Percentiles rank a stretch among this genome's conserved stretches.
phyloP scores from a whole-genome alignment of 108 stramenopile species.

The Ochromonas danica region DNA sequence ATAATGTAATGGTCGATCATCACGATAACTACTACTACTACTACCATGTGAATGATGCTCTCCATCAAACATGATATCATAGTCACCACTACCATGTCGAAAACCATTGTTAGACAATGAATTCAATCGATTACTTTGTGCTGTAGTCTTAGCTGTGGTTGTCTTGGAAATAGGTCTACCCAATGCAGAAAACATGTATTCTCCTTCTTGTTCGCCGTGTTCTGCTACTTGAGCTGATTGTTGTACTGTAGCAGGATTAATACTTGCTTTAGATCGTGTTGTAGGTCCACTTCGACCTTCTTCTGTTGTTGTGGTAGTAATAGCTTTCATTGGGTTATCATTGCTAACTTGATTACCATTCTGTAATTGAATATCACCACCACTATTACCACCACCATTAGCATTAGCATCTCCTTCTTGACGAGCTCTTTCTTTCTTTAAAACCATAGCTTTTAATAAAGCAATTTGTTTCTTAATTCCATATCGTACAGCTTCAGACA shows the following conservation, averaged over 20 bases:
- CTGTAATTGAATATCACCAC: neutral
- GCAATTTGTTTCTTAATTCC: constrained; percentile 1
- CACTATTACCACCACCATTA: neutral
- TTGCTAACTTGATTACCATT: neutral
- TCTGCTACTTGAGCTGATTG: no score
- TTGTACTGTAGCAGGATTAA: no score
- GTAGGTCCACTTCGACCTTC: neutral
- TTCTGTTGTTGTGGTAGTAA: neutral
- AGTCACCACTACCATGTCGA: neutral
- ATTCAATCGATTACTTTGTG: neutral
- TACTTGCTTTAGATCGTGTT: no score
- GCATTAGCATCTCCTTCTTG: neutral
- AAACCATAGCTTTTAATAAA: neutral
- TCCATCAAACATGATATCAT: neutral
- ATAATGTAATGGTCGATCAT: neutral
- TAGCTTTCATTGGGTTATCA: neutral
- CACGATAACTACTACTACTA: neutral
- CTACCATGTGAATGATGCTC: neutral
- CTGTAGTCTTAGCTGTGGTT: neutral
- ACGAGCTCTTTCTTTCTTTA: neutral
- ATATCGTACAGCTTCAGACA: neutral
- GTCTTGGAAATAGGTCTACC: no score
- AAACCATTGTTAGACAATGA: neutral
- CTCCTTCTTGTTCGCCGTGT: no score
- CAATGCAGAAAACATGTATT: no score